Evolutionary conservation across 2,329 filamentous ascomycete genomes (phyloP), one percentile per base, ranked within the genome.

Genomic region (Septoria petroselini): DNA sequence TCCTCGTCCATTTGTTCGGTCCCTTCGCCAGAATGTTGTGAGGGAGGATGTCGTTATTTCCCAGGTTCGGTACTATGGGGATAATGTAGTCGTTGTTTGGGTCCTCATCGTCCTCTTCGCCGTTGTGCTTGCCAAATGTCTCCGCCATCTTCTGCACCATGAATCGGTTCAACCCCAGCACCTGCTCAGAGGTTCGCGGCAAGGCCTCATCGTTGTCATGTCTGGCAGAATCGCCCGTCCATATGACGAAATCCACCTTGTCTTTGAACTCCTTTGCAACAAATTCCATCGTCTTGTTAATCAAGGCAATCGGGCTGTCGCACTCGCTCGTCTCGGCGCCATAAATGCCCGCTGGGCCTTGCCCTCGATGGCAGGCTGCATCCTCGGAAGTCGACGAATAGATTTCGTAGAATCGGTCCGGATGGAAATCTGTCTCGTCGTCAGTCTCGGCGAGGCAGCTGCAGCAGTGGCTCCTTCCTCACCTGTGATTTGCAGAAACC

Each of bases 21-120:
- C 91, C 93, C 1, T 81, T 77, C 34, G 82, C 75, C 67, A 98
- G 83, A 65, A 97, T 94, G 64, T 98, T 98, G 72, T 98, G 93
- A 1, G 93, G 93, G 53, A 96, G 81, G 51, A 98, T 91, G 65
- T 98, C 93, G 70, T 98, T 98, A 73, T 98, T 98, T 53, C 93
- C 93, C 60, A 96, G 84, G 0, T 85, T 96, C 0, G 93, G 91
- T 15, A 98, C 77, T 23, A 97, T 81, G 3, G 93, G 91, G 3
- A 97, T 79, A 9, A 77, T 70, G 51, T 90, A 78, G 50, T 81
- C 80, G 46, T 80, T 74, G 27, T 74, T 73, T n/a, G 75, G 75
- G 52, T 73, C 64, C 54, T 72, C 65, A 30, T 69, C 67, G 45
- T 75, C 67, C 51, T 74, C 68, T 15, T 72, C 65, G 57, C 80